Evolutionary conservation across 768 basidiomycete genomes (phyloP).

Genomic region (Tricholoma bakamatsutake): DNA sequence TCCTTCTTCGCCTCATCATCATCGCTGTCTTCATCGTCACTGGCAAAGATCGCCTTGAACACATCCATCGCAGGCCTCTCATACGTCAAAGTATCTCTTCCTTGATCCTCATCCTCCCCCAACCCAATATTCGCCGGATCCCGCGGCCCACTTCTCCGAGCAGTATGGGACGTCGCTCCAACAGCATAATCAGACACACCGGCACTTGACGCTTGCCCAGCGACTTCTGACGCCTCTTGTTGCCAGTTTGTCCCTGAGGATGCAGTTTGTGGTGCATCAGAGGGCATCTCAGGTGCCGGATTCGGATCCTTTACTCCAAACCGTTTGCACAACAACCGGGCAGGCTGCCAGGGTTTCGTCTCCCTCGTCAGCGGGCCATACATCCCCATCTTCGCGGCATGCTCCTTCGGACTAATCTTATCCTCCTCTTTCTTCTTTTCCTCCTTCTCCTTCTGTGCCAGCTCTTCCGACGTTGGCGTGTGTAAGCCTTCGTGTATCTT

Average conservation of each 20-base stretch:
- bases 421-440: conserved; percentile 40
- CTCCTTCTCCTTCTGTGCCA: conserved; percentile 36
- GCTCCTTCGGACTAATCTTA: conserved; percentile 67
- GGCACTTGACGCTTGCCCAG: not conserved
- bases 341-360: conserved; percentile 69
- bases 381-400: conserved; percentile 85
- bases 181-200: conserved; percentile 8
- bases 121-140: conserved; percentile 80
- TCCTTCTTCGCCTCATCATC: conserved; percentile 46
- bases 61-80: conserved; percentile 85
- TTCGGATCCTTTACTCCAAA: conserved; percentile 91
- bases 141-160: conserved; percentile 28
- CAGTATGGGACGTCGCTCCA: conserved; percentile 10
- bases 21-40: conserved; percentile 84
- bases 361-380: conserved; percentile 86
- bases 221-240: conserved; percentile 2
- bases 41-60: conserved; percentile 98
- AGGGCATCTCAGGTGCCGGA: conserved; percentile 39
- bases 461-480: conserved; percentile 45
- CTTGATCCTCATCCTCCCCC: conserved; percentile 90
- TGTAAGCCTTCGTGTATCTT: conserved; percentile 64
- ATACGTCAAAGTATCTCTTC: conserved; percentile 82
- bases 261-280: conserved; percentile 21
- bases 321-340: conserved; percentile 83
- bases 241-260: conserved; percentile 15